phyloP scores from a whole-genome alignment of 176 grass and related monocot genomes.

The Canna indica region DNA sequence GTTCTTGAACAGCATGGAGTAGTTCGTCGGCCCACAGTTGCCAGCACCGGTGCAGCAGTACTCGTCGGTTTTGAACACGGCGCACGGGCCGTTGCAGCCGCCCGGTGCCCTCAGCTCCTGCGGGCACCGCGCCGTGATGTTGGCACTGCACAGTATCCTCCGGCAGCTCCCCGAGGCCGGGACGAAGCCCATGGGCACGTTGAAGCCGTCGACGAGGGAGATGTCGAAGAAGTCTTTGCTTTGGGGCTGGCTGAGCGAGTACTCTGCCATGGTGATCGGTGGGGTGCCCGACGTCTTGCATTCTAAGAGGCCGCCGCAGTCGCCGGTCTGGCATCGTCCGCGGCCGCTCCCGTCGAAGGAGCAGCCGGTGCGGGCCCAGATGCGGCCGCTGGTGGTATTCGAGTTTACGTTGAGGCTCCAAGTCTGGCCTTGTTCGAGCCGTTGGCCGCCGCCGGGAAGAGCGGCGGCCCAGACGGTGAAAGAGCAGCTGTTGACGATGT shows the following conservation, averaged over 20 bases:
- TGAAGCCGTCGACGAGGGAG: conserved; percentile 60
- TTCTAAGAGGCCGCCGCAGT: conserved; percentile 36
- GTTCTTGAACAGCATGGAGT: conserved; percentile 49
- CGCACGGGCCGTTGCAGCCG: conserved; percentile 35
- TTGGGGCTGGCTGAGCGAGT: conserved; percentile 14
- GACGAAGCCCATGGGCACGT: conserved; percentile 41
- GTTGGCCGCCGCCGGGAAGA: not conserved
- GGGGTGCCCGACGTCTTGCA: conserved; percentile 27
- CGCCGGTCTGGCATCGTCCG: conserved; percentile 37
- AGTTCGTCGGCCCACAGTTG: conserved; percentile 28
- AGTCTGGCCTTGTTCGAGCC: not conserved
- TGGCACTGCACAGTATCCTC: conserved; percentile 3
- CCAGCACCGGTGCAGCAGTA: conserved; percentile 34
- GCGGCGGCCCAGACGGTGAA: not conserved
- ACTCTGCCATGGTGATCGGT: conserved; percentile 42
- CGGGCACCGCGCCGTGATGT: conserved; percentile 38
- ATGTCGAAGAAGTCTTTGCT: conserved; percentile 46
- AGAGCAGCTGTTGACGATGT: conserved; percentile 22
- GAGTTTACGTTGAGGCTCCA: conserved; percentile 3
- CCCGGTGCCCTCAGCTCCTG: conserved; percentile 33
- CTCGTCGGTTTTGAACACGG: conserved; percentile 31
- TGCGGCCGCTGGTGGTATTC: conserved; percentile 19
- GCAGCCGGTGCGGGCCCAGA: conserved; percentile 60
- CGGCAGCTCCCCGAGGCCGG: conserved; percentile 12
- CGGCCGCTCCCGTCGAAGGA: conserved; percentile 32